Evolutionary conservation across 1,139 yeast genomes (phyloP), one percentile per base, ranked within the genome.

Genomic region (Debaryomyces coudertii): DNA sequence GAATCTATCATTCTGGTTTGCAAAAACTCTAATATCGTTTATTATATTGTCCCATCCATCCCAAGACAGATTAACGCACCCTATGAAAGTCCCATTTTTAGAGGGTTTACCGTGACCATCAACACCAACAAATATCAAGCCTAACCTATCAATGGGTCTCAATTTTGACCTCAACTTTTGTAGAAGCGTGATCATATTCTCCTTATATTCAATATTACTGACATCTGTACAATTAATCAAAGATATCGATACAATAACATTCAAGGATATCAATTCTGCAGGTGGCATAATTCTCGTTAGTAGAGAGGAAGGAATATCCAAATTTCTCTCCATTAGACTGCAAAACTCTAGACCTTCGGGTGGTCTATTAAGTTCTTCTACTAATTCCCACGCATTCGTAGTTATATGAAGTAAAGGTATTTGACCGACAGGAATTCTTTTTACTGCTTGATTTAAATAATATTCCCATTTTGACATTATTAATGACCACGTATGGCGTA

Each of bases 21-120:
- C 52, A 18, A 62, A 67, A 12, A 78, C 69, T 33, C 63, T 57
- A 9, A 82, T 60, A 9, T 70, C 75, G 7, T 69, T 65, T 11
- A 82, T 58, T 7, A 82, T 56, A 1, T 70, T 68, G 23, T 68
- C 64, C 86, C 88, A 82, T 0, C 84, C 86, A 23, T 69, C 67
- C 88, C 88, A 83, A 2, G 57, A 51, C n/a, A 71, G 65, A 14
- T 68, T 63, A 2, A 74, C 71, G 56, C 82, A 77, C 0, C 88
- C 87, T 45, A 80, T 68, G 55, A 78, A 83, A 8, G 80, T 71
- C 0, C 85, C 84, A 33, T 65, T 59, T 23, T 64, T 57, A 5
- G 71, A 55, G 2, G 68, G 61, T 33, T 47, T 63, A 15, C 72
- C 65, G 1, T 52, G 48, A 1, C 78, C 74, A 53, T 78, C 74